Evolutionary conservation across 192 early-diverging fungal species (phyloP).

Genomic region (Coemansia sp.): DNA sequence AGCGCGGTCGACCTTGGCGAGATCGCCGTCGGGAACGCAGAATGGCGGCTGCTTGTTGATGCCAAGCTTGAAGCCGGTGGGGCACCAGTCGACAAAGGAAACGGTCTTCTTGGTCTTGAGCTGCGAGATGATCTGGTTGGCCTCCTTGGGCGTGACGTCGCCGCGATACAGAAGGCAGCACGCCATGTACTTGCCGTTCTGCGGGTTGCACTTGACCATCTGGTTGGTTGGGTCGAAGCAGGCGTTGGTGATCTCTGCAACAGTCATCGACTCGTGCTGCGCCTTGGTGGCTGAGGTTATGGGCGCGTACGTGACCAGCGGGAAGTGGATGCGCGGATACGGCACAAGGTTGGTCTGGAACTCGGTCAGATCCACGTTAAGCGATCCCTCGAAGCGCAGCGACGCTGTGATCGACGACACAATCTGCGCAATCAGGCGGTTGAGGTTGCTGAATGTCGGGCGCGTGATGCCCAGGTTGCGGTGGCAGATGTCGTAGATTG

Average conservation of each 20-base stretch:
- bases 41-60: conserved; percentile 94
- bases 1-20: conserved; percentile 95
- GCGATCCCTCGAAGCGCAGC: conserved; percentile 96
- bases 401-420: conserved; percentile 99
- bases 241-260: conserved; percentile 92
- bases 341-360: conserved; percentile 99
- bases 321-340: conserved; percentile 99
- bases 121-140: conserved; percentile 83
- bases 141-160: conserved; percentile 98
- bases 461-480: conserved; percentile 96
- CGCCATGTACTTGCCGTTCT: conserved; percentile 98
- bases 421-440: conserved; percentile 97
- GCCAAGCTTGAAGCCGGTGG: conserved; percentile 99
- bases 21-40: conserved; percentile 88
- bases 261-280: conserved; percentile 93
- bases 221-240: conserved; percentile 99
- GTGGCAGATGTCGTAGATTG: conserved; percentile 99
- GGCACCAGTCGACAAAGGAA: conserved; percentile 99
- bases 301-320: conserved; percentile 95
- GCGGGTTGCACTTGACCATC: conserved; percentile 99
- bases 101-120: conserved; percentile 97
- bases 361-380: conserved; percentile 98
- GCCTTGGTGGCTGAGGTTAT: conserved; percentile 95
- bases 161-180: conserved; percentile 99
- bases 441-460: conserved; percentile 96